phyloP scores from a whole-genome alignment of 1,284 basidiomycete species.

The Leccinum holopus region DNA sequence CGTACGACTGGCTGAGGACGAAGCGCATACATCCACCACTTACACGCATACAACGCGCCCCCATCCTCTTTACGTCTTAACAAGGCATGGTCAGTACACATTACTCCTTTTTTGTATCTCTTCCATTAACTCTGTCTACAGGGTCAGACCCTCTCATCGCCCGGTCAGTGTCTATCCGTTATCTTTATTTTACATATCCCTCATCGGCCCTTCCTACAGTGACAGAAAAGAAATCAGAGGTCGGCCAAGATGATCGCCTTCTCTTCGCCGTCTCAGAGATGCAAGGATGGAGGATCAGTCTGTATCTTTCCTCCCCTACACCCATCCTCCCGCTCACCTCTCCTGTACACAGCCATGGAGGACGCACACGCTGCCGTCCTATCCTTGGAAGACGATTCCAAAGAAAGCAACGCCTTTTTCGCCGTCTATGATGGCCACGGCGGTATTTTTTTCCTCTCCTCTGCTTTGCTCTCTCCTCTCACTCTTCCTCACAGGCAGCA shows the following conservation, averaged over 20 bases:
- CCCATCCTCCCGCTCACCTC: neutral
- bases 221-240: conserved; percentile 82
- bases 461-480: conserved; percentile 9
- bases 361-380: conserved; percentile 91
- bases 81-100: conserved; percentile 30
- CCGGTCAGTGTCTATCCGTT: conserved; percentile 45
- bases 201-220: conserved; percentile 44
- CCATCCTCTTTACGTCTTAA: conserved; percentile 32
- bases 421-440: conserved; percentile 99
- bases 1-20: conserved; percentile 2
- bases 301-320: conserved; percentile 36
- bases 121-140: conserved; percentile 28
- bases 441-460: conserved; percentile 47
- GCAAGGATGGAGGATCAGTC: conserved; percentile 99
- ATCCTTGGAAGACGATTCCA: conserved; percentile 53
- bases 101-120: conserved; percentile 2
- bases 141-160: conserved; percentile 74
- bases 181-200: conserved; percentile 2
- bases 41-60: conserved; percentile 12
- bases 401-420: conserved; percentile 78
- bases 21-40: neutral
- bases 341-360: conserved; percentile 79
- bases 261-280: conserved; percentile 90
- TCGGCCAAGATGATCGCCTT: conserved; percentile 78
- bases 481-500: conserved; percentile 57